Base-by-base conservation (phyloP, 208 protist species). In the Endotrypanum monterogeii region DNA sequence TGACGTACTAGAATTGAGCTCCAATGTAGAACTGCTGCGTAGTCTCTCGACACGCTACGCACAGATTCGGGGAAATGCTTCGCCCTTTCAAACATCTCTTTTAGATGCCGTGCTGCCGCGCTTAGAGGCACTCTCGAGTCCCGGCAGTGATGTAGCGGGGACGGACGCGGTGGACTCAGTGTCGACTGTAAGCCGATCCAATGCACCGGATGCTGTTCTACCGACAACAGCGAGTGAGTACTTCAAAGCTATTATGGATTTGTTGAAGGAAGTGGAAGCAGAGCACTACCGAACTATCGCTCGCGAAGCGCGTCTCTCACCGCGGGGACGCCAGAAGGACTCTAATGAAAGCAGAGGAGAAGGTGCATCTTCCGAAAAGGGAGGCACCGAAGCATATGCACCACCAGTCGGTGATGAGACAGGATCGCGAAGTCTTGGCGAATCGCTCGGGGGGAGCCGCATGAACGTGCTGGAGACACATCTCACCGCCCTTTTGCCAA, bases 401-500 rank as follows among this genome's bases (percentile, higher is more conserved):
- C 16, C 58, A 37, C 16, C 37, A 46, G 12, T 16, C 5, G n/a
- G 37, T 14, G 50, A 52, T 46, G 56, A 58, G 25, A 48, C 18
- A 30, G 52, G 58, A 39, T 30, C n/a, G 1, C 14, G 54, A 16
- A 62, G 72, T 18, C 56, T 78, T 16, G 72, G 61, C 46, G 71
- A 67, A 28, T 30, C 62, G 11, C 56, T 84, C 7, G 79, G 79
- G 6, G 60, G 66, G n/a, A 83, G 83, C 44, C 71, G 71, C 5
- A 60, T 80, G n/a, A 41, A 41, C 3, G 71, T 60, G 54, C 57
- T 96, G 35, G 79, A 87, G 9, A 57, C 23, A 2, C 85, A 94
- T 75, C 84, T 88, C 51, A 81, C 72, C 14, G 82, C 78, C 14
- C 55, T 96, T 20, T 83, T 86, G 58, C 61, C 78, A 8, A 76